Percentiles rank a stretch among this genome's conserved stretches.
Conservation (phyloP, 305 asterid species). For the Fraxinus sp. region DNA sequence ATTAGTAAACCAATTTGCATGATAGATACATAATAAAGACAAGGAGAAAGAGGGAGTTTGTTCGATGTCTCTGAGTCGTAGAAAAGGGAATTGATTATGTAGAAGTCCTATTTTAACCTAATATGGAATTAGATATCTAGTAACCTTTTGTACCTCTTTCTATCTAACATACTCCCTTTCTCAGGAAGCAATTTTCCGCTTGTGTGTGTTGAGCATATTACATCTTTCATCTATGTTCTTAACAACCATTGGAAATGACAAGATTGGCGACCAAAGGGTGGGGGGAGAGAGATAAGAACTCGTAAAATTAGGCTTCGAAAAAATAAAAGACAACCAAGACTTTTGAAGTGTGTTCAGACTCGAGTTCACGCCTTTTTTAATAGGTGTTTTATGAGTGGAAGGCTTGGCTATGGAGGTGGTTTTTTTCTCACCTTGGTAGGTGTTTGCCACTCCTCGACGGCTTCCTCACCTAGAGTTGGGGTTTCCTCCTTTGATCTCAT, state of each 20-base stretch:
- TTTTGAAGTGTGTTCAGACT: conserved; percentile 57
- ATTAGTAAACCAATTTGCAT: not conserved
- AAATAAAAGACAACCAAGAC: conserved; percentile 7
- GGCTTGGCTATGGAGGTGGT: not conserved
- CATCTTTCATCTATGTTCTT: not conserved
- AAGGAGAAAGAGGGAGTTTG: not conserved
- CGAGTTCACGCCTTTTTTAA: not conserved
- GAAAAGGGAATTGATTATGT: not conserved
- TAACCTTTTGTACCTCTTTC: not conserved
- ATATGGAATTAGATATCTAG: not conserved
- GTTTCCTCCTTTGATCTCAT: not conserved
- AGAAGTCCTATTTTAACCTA: not conserved
- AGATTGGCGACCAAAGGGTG: not conserved
- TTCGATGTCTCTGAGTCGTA: not conserved
- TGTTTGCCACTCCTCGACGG: not conserved
- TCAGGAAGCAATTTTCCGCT: not conserved
- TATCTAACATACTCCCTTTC: not conserved
- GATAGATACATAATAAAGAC: not conserved
- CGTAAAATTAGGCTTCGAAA: not conserved
- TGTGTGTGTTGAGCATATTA: not conserved
- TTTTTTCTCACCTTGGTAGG: not conserved
- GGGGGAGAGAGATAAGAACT: not conserved
- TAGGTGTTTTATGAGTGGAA: conserved; percentile 10
- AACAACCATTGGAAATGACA: not conserved
- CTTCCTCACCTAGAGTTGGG: too few relatives aligned